These are phyloP conservation scores for Parvularia atlantis DNA, from an alignment of 78 protist genomes.

Conservation along the genomic window DNA sequence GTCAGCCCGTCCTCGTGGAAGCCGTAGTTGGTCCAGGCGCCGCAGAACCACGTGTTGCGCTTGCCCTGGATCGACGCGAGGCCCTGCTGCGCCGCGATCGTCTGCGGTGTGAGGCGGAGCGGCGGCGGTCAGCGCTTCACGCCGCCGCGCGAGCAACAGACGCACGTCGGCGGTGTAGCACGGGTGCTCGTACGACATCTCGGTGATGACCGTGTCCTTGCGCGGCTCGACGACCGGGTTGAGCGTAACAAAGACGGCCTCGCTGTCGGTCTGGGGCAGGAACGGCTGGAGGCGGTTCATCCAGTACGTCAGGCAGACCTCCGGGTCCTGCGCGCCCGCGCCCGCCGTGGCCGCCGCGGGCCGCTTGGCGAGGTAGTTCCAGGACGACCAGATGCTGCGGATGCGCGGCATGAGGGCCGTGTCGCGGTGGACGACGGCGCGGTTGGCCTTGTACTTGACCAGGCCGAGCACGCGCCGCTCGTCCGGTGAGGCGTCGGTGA, in stretches of 20 bases:
- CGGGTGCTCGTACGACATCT: slow-evolving; percentile 35
- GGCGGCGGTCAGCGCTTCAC: too few species aligned
- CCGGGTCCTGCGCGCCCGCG: too few species aligned
- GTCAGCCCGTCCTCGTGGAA: slow-evolving; percentile 39
- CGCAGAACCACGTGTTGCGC: slow-evolving; percentile 18
- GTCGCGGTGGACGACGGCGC: slow-evolving; percentile 22
- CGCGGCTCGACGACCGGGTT: slow-evolving; percentile 25
- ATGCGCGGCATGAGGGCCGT: slow-evolving; percentile 19
- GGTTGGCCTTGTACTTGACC: slow-evolving; percentile 12
- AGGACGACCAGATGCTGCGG: slow-evolving; percentile 17
- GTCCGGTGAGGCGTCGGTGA: slow-evolving; percentile 7
- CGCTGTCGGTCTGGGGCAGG: slow-evolving; percentile 9
- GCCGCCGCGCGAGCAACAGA: too few species aligned
- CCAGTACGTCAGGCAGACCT: slow-evolving; percentile 37
- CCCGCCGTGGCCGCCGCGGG: too few species aligned
- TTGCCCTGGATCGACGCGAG: slow-evolving; percentile 19
- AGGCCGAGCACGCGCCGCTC: slow-evolving; percentile 11
- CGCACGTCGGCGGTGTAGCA: neutral
- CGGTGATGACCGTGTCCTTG: slow-evolving; percentile 5
- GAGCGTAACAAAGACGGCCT: slow-evolving; percentile 22
- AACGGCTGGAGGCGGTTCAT: slow-evolving; percentile 36
- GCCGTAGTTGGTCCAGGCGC: slow-evolving; percentile 28
- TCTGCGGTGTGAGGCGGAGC: too few species aligned
- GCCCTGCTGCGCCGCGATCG: neutral
- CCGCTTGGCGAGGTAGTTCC: slow-evolving; percentile 24